Percentiles rank a stretch among this genome's conserved stretches.
phyloP scores from a whole-genome alignment of 192 early-diverging fungal genomes.

The Bifiguratus adelaidae region DNA sequence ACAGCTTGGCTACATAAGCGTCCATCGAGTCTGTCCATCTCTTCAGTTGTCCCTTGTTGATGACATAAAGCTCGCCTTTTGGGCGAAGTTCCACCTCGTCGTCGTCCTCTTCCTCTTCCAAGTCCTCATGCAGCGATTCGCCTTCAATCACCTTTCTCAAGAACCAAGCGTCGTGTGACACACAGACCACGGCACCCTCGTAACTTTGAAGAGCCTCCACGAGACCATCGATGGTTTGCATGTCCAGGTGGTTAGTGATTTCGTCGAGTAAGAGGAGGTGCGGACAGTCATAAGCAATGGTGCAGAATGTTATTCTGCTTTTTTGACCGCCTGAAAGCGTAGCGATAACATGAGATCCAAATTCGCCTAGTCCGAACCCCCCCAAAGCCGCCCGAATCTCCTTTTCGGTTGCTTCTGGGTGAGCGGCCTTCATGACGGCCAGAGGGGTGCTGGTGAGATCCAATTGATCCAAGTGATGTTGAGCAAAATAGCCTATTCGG shows the following conservation, averaged over 20 bases:
- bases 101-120: conserved; percentile 11
- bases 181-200: conserved; percentile 65
- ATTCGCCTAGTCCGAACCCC: conserved; percentile 60
- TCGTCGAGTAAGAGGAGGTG: conserved; percentile 71
- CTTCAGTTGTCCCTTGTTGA: conserved; percentile 12
- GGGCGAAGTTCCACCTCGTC: conserved; percentile 6
- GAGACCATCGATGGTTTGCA: conserved; percentile 70
- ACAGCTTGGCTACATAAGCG: conserved; percentile 10
- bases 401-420: conserved; percentile 38
- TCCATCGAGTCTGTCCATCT: conserved; percentile 16
- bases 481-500: conserved; percentile 80
- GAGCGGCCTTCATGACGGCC: conserved; percentile 25
- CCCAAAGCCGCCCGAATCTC: conserved; percentile 64
- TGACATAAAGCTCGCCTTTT: conserved; percentile 9
- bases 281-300: conserved; percentile 48
- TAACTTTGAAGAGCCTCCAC: conserved; percentile 59
- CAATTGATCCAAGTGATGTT: conserved; percentile 70
- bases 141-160: conserved; percentile 46
- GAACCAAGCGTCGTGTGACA: conserved; percentile 82
- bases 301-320: conserved; percentile 65
- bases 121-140: conserved; percentile 33
- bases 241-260: conserved; percentile 86
- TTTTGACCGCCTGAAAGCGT: conserved; percentile 76
- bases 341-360: conserved; percentile 46
- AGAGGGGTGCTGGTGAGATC: conserved; percentile 39